Evolutionary conservation across 2,329 filamentous ascomycete genomes (phyloP).

Genomic region (Exophiala bonariae): DNA sequence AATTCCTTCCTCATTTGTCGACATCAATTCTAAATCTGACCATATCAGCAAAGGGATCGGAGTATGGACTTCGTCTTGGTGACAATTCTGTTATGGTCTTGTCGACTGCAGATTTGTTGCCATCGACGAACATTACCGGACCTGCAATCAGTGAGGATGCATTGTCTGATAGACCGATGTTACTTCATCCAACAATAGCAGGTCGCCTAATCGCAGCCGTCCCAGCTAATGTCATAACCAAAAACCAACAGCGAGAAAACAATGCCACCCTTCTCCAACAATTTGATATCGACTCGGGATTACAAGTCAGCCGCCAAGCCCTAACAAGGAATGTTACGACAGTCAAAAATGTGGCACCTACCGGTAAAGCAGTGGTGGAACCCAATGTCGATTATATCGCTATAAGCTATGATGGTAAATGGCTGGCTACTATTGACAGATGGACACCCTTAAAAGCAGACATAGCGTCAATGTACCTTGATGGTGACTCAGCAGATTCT

Average conservation of each 20-base stretch:
- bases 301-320: conserved; percentile 81
- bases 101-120: conserved; percentile 84
- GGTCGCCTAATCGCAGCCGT: conserved; percentile 69
- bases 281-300: conserved; percentile 77
- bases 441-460: conserved; percentile 78
- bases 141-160: conserved; percentile 47
- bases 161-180: conserved; percentile 36
- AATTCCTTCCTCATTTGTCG: conserved; percentile 86
- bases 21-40: conserved; percentile 81
- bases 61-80: conserved; percentile 80
- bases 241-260: conserved; percentile 24
- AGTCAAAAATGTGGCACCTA: conserved; percentile 72
- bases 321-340: conserved; percentile 86
- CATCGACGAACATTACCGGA: conserved; percentile 70
- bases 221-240: conserved; percentile 43
- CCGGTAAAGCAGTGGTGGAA: conserved; percentile 70
- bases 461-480: conserved; percentile 54
- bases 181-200: conserved; percentile 62
- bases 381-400: conserved; percentile 75
- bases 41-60: conserved; percentile 74
- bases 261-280: conserved; percentile 64
- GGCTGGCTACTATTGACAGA: conserved; percentile 89
- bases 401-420: conserved; percentile 77
- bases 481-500: conserved; percentile 6
- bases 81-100: conserved; percentile 92